Percentiles rank a stretch among this genome's conserved stretches.
phyloP scores from a whole-genome alignment of 2,329 filamentous ascomycete genomes.

The Fusarium camptoceras region DNA sequence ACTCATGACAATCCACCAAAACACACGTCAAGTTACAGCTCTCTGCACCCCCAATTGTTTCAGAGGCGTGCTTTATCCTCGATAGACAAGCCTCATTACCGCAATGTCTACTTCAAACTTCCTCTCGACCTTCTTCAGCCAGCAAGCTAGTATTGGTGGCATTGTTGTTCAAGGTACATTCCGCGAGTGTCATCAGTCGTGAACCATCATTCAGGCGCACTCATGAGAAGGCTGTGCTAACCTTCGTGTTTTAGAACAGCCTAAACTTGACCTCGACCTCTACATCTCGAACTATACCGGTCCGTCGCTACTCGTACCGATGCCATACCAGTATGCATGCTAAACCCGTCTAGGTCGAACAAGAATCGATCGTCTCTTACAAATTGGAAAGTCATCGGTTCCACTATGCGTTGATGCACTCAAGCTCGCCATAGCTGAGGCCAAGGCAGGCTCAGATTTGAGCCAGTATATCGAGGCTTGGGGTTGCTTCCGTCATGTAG shows the following conservation, averaged over 20 bases:
- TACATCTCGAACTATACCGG: conserved; percentile 92
- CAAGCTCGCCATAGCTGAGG: conserved; percentile 79
- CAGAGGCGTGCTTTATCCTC: conserved; percentile 5
- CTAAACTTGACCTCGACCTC: conserved; percentile 90
- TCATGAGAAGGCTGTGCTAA: conserved; percentile 23
- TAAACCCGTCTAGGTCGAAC: conserved; percentile 72
- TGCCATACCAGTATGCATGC: background rate
- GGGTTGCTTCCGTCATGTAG: conserved; percentile 71
- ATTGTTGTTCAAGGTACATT: conserved; percentile 61
- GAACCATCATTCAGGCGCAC: background rate
- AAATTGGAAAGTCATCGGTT: conserved; percentile 83
- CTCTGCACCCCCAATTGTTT: conserved; percentile 13
- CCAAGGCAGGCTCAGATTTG: conserved; percentile 81
- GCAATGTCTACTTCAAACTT: conserved; percentile 54
- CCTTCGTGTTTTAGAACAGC: conserved; percentile 66
- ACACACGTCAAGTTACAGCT: conserved; percentile 41
- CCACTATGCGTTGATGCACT: conserved; percentile 83
- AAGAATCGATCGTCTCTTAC: conserved; percentile 80
- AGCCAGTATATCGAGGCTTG: conserved; percentile 76
- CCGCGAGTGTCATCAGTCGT: conserved; percentile 5
- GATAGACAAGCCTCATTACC: background rate
- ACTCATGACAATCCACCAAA: conserved; percentile 29
- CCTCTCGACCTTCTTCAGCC: conserved; percentile 58
- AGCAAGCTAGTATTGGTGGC: conserved; percentile 60
- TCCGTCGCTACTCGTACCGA: conserved; percentile 52